Conservation (phyloP, 352 stramenopile genomes). For the Globisporangium emineosum region DNA sequence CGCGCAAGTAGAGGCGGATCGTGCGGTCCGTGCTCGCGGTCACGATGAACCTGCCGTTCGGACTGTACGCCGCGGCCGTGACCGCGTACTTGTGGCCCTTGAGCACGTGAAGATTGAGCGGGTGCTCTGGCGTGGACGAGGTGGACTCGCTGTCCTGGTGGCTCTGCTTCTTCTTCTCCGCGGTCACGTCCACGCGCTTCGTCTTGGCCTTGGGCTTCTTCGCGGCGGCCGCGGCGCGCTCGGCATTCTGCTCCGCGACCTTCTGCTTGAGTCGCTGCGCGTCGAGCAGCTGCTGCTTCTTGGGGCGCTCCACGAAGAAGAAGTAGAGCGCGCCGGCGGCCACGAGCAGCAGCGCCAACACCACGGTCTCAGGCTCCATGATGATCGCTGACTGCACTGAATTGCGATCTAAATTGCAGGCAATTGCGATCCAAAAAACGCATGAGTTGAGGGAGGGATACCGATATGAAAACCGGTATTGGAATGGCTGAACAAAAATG, state of each 20-base stretch:
- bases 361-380: conserved; percentile 28
- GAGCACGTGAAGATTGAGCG: conserved; percentile 40
- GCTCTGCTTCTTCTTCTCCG: conserved; percentile 59
- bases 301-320: conserved; percentile 53
- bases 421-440: not conserved
- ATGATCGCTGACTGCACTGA: conserved; percentile 7
- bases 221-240: conserved; percentile 34
- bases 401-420: conserved; percentile 1
- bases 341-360: conserved; percentile 60
- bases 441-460: not conserved
- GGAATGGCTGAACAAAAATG: not conserved
- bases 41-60: conserved; percentile 75
- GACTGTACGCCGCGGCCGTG: conserved; percentile 65
- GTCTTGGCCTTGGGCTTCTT: conserved; percentile 66
- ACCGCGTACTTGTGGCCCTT: conserved; percentile 72
- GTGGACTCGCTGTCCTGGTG: conserved; percentile 8
- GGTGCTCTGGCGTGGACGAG: conserved; percentile 31
- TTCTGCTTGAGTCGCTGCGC: conserved; percentile 41
- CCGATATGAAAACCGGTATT: not conserved
- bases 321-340: conserved; percentile 59
- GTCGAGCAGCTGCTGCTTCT: conserved; percentile 29
- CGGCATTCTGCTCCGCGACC: conserved; percentile 45
- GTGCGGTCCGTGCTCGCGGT: conserved; percentile 75
- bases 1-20: conserved; percentile 65
- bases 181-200: conserved; percentile 71